Conservation (phyloP, 345 rosid species). For the Turnera subulata region DNA sequence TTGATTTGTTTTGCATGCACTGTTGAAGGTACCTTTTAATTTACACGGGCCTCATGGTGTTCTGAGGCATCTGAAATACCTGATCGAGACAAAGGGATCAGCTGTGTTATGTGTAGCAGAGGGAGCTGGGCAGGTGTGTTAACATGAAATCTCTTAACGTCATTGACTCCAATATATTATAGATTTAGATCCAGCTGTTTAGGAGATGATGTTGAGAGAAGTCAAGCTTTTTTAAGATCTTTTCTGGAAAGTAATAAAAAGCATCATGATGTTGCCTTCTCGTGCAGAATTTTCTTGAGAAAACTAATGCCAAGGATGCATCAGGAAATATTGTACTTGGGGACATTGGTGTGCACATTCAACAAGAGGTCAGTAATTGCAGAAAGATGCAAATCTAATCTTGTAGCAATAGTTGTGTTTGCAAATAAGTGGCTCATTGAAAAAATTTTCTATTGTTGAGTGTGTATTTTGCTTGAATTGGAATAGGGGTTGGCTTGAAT, state of each 20-base stretch:
- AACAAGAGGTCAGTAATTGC: constrained; percentile 77
- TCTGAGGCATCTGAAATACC: constrained; percentile 76
- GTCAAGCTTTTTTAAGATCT: neutral
- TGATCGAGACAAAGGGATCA: constrained; percentile 91
- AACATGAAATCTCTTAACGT: neutral
- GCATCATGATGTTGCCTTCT: constrained; percentile 13
- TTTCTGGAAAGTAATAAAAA: neutral
- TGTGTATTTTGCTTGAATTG: too few relatives aligned
- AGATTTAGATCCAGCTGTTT: too few relatives aligned
- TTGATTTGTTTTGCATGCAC: constrained; percentile 12
- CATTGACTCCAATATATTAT: too few relatives aligned
- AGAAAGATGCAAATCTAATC: neutral
- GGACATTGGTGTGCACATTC: constrained; percentile 84
- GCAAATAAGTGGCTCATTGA: too few relatives aligned
- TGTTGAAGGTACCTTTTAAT: constrained; percentile 67
- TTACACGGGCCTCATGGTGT: constrained; percentile 93
- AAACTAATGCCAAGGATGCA: constrained; percentile 91
- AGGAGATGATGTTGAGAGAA: too few relatives aligned
- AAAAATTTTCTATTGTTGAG: too few relatives aligned
- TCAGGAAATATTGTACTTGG: constrained; percentile 87
- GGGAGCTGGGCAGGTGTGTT: constrained; percentile 96
- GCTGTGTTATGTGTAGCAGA: constrained; percentile 98
- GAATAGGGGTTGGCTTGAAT: too few relatives aligned
- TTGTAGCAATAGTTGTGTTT: neutral
- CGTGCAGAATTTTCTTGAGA: constrained; percentile 65